Evolutionary conservation across 83 land plant species (phyloP).

Genomic region (Picea engelmannii): DNA sequence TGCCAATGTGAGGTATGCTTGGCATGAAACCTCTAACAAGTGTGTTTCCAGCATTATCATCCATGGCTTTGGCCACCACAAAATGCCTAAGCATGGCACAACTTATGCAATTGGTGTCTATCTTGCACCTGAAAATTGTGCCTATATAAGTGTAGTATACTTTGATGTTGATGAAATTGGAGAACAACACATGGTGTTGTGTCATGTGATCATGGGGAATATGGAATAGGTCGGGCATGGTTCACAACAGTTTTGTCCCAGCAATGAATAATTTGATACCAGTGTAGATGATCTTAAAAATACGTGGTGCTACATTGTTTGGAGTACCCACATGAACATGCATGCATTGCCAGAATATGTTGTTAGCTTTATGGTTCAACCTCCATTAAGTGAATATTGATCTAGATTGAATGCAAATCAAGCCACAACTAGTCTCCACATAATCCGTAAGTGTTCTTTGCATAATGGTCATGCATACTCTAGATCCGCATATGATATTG

Average conservation of each 20-base stretch:
- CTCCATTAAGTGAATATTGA: neutral
- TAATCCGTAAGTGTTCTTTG: too few relatives aligned
- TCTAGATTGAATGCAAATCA: too few relatives aligned
- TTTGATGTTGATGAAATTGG: conserved; percentile 44
- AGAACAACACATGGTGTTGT: conserved; percentile 12
- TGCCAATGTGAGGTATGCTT: conserved; percentile 67
- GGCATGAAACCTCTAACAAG: conserved; percentile 49
- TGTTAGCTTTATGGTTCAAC: too few relatives aligned
- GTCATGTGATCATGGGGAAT: too few relatives aligned
- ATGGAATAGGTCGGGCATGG: conserved; percentile 34
- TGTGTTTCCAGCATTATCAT: conserved; percentile 27
- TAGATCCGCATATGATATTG: too few relatives aligned
- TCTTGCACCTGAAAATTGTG: conserved; percentile 41
- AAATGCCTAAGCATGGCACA: conserved; percentile 10
- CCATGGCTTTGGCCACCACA: conserved; percentile 27
- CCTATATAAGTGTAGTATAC: conserved; percentile 32
- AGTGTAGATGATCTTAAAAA: conserved; percentile 42
- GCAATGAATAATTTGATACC: conserved; percentile 34
- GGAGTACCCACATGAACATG: conserved; percentile 18
- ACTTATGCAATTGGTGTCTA: conserved; percentile 59
- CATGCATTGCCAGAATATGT: too few relatives aligned
- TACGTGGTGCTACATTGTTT: conserved; percentile 41
- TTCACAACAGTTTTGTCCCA: conserved; percentile 36
- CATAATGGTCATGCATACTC: too few relatives aligned
- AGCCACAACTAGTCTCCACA: too few relatives aligned